Evolutionary conservation across 331 rosid species (phyloP), one percentile per base, ranked within the genome.

Genomic region (Quercus tomentella): DNA sequence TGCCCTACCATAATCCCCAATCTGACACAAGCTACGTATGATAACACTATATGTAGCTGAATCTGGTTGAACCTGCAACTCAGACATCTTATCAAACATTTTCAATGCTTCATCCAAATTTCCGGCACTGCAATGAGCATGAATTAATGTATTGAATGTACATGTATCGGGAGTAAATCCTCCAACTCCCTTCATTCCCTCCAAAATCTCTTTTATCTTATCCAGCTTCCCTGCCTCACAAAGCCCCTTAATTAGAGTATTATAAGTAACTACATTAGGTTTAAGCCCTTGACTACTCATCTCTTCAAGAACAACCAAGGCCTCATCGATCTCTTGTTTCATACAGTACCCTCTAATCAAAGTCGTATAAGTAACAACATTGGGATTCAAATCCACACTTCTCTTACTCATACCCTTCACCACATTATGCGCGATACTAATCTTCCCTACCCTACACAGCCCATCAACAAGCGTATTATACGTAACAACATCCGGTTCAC

Each of bases 401-500:
- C 79, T 93, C 85, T 86, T 89, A 23, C 77, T 52, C 97, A 92
- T 85, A 56, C 92, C 97, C 76, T 88, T 86, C 70, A 89, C 91
- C 77, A 92, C 85, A 80, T 91, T 91, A 30, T 81, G 83, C 0
- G 97, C 97, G 7, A 78, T 80, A 16, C 67, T 78, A 23, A 89
- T 91, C 85, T 87, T 93, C 70, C 97, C 94, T 0, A 78, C 96
- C 69, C 89, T 85, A 79, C 97, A 93, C 87, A 93, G 80, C 62
- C 97, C 97, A 85, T 93, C 97, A 51, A 91, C 96, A 26, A 93
- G 89, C 0, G 94, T 88, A 70, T 93, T 93, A 26, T 91, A 93
- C 0, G 96, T 91, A 69, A 93, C 74, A 26, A 93, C 82, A 84
- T 93, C 97, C 2, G 97, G 92, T 21, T 87, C 80, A 25, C 91